These are phyloP conservation scores for Coemansia nantahalensis DNA, from an alignment of 192 early-diverging fungal genomes.

Conservation along the genomic window DNA sequence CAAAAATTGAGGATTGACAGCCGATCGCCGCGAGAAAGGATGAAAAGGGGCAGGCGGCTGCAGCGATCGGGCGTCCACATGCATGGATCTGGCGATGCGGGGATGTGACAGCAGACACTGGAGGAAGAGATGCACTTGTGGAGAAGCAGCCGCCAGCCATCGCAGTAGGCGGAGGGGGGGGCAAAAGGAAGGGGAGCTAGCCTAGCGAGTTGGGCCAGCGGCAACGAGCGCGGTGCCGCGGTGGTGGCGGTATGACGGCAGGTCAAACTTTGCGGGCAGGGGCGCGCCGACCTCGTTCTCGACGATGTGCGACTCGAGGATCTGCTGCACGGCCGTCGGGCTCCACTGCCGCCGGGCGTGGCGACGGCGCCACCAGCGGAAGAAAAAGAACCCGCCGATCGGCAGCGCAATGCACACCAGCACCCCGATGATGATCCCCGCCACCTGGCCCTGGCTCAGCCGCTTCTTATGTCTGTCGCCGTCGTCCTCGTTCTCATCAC, in stretches of 20 bases:
- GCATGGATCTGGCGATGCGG: too few relatives aligned
- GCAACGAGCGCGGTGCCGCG: slow-evolving; percentile 34
- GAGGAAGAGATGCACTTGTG: background rate
- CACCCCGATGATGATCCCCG: slow-evolving; percentile 18
- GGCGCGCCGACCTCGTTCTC: slow-evolving; percentile 27
- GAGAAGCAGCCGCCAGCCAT: too few relatives aligned
- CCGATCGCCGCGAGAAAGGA: too few relatives aligned
- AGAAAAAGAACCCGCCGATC: slow-evolving; percentile 10
- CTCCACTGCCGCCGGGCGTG: slow-evolving; percentile 19
- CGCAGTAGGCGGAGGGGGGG: too few relatives aligned
- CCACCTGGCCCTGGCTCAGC: slow-evolving; percentile 15
- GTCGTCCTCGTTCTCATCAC: background rate
- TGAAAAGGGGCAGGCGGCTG: too few relatives aligned
- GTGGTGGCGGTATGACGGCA: slow-evolving; percentile 40
- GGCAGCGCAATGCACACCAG: slow-evolving; percentile 4
- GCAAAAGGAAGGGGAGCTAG: too few relatives aligned
- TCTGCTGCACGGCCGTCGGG: slow-evolving; percentile 22
- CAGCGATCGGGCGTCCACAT: too few relatives aligned
- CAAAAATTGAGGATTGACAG: too few relatives aligned
- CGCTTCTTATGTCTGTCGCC: background rate
- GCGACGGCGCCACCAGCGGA: slow-evolving; percentile 26
- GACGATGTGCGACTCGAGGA: slow-evolving; percentile 38
- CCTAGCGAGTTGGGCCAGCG: slow-evolving; percentile 12
- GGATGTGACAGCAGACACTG: too few relatives aligned
- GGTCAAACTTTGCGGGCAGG: slow-evolving; percentile 12